phyloP scores from a whole-genome alignment of 768 basidiomycete genomes.

The Termitomyces sp. region DNA sequence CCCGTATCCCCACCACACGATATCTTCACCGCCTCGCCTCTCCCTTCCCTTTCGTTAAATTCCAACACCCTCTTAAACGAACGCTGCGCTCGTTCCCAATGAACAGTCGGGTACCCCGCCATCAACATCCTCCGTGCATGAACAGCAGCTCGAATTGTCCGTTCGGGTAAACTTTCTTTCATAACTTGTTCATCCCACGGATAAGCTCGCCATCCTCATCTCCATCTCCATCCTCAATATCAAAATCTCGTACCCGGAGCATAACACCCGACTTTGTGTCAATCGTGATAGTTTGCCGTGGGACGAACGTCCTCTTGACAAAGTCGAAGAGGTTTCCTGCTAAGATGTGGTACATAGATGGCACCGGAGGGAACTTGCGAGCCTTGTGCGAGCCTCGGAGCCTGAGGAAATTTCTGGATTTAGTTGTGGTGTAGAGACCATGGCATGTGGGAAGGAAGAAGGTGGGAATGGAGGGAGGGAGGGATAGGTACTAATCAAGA shows the following conservation, averaged over 20 bases:
- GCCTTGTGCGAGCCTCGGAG: no score
- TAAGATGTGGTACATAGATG: not conserved
- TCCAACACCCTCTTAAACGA: no score
- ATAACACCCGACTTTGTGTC: not conserved
- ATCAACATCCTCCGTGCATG: not conserved
- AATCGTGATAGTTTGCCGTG: not conserved
- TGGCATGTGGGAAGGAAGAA: not conserved
- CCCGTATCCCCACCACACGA: no score
- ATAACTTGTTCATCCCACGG: not conserved
- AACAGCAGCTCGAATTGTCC: not conserved
- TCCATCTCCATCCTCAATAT: not conserved
- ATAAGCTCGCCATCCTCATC: not conserved
- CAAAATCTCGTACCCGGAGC: not conserved
- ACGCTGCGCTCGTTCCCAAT: no score
- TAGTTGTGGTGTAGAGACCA: not conserved
- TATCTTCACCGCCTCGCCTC: no score
- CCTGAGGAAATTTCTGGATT: not conserved
- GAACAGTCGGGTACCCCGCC: not conserved
- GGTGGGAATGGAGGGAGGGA: no score
- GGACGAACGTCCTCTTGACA: not conserved
- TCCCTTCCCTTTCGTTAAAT: no score
- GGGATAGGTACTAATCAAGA: no score
- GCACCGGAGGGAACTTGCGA: not conserved
- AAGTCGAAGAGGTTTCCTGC: not conserved
- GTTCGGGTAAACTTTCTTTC: not conserved